A percentile compares a stretch with the other conserved stretches of the same genome.
These are phyloP conservation scores for Trametes cinnabarina DNA, from an alignment of 768 basidiomycete species.

Conservation along the genomic window DNA sequence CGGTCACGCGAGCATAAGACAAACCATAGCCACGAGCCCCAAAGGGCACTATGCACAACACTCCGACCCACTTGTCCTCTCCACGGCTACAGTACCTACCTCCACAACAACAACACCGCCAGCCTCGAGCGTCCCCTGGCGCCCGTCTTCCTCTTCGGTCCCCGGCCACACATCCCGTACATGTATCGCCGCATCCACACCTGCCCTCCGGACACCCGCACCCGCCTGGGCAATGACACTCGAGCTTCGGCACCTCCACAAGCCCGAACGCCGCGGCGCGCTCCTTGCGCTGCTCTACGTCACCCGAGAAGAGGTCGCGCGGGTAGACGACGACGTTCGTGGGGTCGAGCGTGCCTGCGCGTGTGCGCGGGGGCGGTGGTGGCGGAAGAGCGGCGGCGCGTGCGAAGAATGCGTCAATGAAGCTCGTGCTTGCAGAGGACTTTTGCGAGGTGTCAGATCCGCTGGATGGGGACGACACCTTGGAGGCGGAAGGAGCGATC, in stretches of 20 bases:
- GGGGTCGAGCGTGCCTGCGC: slow-evolving; percentile 44
- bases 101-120: neutral
- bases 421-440: slow-evolving; percentile 23
- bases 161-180: slow-evolving; percentile 50
- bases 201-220: slow-evolving; percentile 54
- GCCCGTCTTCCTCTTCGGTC: neutral
- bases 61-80: neutral
- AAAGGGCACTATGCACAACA: neutral
- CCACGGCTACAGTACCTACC: too few relatives aligned
- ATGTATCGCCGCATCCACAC: slow-evolving; percentile 58
- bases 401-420: slow-evolving; percentile 65
- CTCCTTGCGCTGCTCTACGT: slow-evolving; percentile 36
- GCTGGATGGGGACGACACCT: neutral
- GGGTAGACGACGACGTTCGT: slow-evolving; percentile 51
- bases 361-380: slow-evolving; percentile 58
- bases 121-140: neutral
- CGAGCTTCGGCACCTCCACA: slow-evolving; percentile 60
- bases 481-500: neutral
- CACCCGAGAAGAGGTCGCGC: slow-evolving; percentile 33
- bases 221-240: slow-evolving; percentile 57
- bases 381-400: slow-evolving; percentile 67
- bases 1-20: neutral
- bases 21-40: neutral
- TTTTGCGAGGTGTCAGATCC: neutral
- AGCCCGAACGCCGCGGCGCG: slow-evolving; percentile 45